Conservation (phyloP, 2,329 filamentous ascomycete species). For the Cercospora nicotianae region DNA sequence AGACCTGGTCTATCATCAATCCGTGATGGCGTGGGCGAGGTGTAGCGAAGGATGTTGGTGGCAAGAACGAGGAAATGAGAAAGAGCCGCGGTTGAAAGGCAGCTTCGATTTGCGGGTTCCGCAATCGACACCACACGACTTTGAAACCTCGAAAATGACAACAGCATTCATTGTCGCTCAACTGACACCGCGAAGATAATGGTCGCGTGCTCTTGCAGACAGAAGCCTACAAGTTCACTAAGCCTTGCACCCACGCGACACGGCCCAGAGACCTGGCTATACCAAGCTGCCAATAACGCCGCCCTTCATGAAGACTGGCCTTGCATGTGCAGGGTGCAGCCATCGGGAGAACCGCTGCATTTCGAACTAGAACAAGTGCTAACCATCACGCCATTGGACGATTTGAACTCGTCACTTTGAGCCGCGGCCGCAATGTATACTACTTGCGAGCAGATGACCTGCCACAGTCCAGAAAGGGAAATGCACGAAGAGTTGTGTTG, state of each 20-base stretch:
- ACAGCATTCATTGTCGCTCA: too few relatives aligned
- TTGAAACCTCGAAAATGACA: neutral
- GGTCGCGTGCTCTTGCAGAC: neutral
- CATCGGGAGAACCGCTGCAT: neutral
- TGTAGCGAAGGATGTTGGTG: neutral
- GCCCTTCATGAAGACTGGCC: neutral
- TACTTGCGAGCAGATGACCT: neutral
- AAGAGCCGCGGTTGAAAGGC: neutral
- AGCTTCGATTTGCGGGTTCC: neutral
- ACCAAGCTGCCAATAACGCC: neutral
- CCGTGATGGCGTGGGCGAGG: neutral
- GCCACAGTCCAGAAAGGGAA: neutral
- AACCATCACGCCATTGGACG: neutral
- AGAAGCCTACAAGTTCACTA: neutral
- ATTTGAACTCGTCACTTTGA: neutral
- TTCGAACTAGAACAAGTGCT: neutral
- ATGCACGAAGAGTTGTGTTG: neutral
- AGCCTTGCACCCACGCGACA: neutral
- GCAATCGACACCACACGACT: neutral
- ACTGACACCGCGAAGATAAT: too few relatives aligned
- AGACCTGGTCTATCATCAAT: neutral
- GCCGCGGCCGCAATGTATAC: neutral
- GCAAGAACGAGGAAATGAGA: neutral
- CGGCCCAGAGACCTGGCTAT: conserved; percentile 1
- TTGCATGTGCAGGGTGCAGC: neutral